Evolutionary conservation across 1,284 basidiomycete genomes (phyloP), one percentile per base, ranked within the genome.

Genomic region (Cutaneotrichosporon sp.): DNA sequence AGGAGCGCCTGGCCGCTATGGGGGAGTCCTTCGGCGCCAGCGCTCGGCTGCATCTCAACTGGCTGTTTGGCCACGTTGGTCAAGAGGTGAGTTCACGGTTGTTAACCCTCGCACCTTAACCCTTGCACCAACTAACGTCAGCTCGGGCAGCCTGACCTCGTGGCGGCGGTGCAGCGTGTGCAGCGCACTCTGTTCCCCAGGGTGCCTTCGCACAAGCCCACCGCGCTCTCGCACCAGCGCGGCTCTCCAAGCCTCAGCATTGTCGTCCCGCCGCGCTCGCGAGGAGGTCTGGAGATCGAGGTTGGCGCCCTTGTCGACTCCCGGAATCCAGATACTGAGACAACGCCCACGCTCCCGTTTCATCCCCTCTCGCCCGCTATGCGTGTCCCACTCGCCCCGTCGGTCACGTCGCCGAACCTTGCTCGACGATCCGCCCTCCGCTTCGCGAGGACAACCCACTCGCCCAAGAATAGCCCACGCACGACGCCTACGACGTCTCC

Each of bases 21-120:
- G 51, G 48, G 3, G 52, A 55, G 14, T 14, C 22, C 19, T 52
- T 53, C 17, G 52, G 52, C 22, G 44, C 48, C 10, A 51, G 53
- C 10, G 48, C 43, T 5, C 45, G 51, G 17, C 45, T 49, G 11
- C 57, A 51, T 7, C 25, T 59, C 4, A 42, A 48, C 3, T 59
- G 57, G 57, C 44, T 59, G 3, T 32, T 59, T 2, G 51, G 53
- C 31, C 51, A 59, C n/a, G 57, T 59, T 12, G 48, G 22, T 5
- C 20, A 20, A 3, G 57, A 59, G 45, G 55, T 53, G 20, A 53
- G 51, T 46, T 41, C 22, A 16, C 12, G 8, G 6, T 26, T n/a
- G n/a, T n/a, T n/a, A n/a, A n/a, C n/a, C n/a, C n/a, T n/a, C n/a
- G n/a, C n/a, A n/a, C n/a, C n/a, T n/a, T n/a, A n/a, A n/a, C n/a